Base-by-base conservation (phyloP, 306 rosid species). In the Albizia julibrissin region DNA sequence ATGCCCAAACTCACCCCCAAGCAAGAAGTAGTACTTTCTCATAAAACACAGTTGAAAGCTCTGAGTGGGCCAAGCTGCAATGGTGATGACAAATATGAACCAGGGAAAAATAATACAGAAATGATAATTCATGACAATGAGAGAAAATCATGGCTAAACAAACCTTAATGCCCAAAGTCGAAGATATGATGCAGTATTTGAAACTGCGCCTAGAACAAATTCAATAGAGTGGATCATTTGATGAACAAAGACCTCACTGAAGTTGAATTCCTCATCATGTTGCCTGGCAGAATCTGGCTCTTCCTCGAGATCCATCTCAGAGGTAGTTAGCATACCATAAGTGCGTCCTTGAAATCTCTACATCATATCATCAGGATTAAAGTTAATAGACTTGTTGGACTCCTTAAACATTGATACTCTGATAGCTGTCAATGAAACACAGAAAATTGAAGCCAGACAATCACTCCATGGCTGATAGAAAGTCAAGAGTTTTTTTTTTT, bases 121-220 rank as follows among this genome's bases (percentile, higher is more conserved):
- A 79, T 66, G 78, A 73, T 76, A 85, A 76, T 66, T 54, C 26
- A 46, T 10, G 81, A 72, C 18, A 10, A 83, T 54, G 77, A 65
- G 43, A 31, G 82, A 85, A 78, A 75, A 54, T 26, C 21, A 22
- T 58, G 79, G 88, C 52, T 44, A 80, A 83, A 72, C 89, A 64
- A 81, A 93, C 99, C 99, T 96, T 72, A 96, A 90, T 84, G 99
- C 99, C 99, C 99, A 96, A 62, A 96, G 98, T 80, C 99, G 99
- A 79, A 96, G 99, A 90, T 96, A 96, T 19, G 99, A 96, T 33
- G 99, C 99, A 0, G 99, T 96, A 87, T 96, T 96, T 40, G 99
- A 96, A 87, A 96, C 99, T 61, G 99, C 97, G 86, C 99, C 99
- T 66, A 96, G 89, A 85, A 96, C 89, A 72, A 96, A 96, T 91